Evolutionary conservation across 768 basidiomycete genomes (phyloP).

Genomic region (Cantharellus cinnabarinus): DNA sequence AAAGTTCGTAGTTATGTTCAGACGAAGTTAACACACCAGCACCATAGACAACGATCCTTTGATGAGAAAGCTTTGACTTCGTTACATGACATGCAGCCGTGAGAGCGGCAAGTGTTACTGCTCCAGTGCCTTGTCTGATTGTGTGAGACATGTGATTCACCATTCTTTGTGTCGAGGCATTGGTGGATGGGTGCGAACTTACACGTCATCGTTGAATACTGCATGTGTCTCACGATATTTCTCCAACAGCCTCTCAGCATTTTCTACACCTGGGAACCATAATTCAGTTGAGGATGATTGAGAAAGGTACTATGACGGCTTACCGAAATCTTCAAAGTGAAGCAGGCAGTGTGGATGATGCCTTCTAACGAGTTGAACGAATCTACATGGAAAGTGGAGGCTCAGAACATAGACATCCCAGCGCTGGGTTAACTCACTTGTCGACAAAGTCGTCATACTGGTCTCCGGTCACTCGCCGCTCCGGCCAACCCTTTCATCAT

Average conservation of each 20-base stretch:
- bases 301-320: not conserved
- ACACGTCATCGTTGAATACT: constrained; percentile 78
- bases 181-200: constrained; percentile 9
- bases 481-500: constrained; percentile 41
- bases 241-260: constrained; percentile 48
- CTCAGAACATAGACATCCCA: not conserved
- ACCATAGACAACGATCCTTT: constrained; percentile 61
- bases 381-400: constrained; percentile 21
- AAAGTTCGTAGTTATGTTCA: not conserved
- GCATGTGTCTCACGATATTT: constrained; percentile 42
- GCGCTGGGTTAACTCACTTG: constrained; percentile 24
- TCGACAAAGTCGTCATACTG: constrained; percentile 64
- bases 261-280: constrained; percentile 29
- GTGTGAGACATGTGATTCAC: not conserved
- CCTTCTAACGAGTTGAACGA: constrained; percentile 58
- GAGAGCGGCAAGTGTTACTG: constrained; percentile 48
- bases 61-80: constrained; percentile 41
- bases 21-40: constrained; percentile 23
- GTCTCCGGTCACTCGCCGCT: constrained; percentile 47
- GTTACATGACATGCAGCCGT: constrained; percentile 52
- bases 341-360: constrained; percentile 42
- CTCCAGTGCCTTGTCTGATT: constrained; percentile 32
- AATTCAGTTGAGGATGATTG: not conserved
- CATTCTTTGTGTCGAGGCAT: not conserved
- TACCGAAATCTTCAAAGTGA: constrained; percentile 69